A percentile compares a stretch with the other conserved stretches of the same genome.
Conservation (phyloP, 73 alveolate genomes). For the Symbiodinium natans region DNA sequence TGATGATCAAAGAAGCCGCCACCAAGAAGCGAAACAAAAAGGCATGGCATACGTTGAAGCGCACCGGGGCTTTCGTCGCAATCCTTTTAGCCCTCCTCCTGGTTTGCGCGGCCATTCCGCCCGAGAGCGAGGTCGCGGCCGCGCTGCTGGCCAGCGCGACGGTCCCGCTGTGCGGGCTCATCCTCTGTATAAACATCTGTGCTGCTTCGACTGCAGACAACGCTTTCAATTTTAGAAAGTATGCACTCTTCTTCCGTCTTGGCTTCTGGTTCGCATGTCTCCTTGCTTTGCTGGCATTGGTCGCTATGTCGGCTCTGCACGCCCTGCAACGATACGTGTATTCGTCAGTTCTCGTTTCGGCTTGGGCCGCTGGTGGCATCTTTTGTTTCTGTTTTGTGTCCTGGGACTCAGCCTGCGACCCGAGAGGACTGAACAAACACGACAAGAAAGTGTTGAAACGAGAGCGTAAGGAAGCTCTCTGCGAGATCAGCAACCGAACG, state of each 20-base stretch:
- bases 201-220: background rate
- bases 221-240: background rate
- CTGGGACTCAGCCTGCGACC: background rate
- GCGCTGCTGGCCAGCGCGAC: slow-evolving; percentile 14
- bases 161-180: background rate
- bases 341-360: background rate
- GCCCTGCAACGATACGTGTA: background rate
- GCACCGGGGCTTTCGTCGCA: background rate
- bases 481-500: background rate
- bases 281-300: background rate
- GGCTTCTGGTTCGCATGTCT: background rate
- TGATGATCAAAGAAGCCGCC: background rate
- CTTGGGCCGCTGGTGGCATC: background rate
- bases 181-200: background rate
- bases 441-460: background rate
- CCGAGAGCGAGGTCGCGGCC: background rate
- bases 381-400: background rate
- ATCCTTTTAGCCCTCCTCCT: background rate
- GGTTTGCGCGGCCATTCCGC: background rate
- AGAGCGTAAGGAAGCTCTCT: background rate
- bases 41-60: background rate
- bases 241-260: background rate
- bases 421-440: background rate
- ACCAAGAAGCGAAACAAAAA: background rate
- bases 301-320: background rate